Evolutionary conservation across 371 early-diverging fungal genomes (phyloP).

Genomic region (Paraphysoderma sedebokerense): DNA sequence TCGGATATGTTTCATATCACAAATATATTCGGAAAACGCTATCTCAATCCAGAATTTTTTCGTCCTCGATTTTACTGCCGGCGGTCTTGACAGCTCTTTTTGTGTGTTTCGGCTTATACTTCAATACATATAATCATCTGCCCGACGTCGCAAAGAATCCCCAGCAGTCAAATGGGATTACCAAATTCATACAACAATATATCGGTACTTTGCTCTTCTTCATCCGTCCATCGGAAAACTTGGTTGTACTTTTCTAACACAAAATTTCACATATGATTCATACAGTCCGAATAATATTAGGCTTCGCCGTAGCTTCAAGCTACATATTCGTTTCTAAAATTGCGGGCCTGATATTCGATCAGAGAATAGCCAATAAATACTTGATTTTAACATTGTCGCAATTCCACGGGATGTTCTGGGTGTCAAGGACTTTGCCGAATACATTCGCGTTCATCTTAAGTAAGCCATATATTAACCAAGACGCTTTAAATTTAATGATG

Average conservation of each 20-base stretch:
- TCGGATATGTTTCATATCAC: too few relatives aligned
- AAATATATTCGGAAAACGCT: too few relatives aligned
- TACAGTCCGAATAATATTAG: conserved; percentile 31
- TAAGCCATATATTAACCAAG: conserved; percentile 1
- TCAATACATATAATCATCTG: too few relatives aligned
- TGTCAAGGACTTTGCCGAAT: conserved; percentile 70
- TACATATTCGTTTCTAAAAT: background rate
- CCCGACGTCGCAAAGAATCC: background rate
- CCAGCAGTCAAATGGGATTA: background rate
- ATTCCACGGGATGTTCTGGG: conserved; percentile 80
- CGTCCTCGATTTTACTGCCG: too few relatives aligned
- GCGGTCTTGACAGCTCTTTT: too few relatives aligned
- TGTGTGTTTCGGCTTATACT: too few relatives aligned
- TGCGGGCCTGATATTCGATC: background rate
- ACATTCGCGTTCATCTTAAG: conserved; percentile 58
- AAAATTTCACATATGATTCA: conserved; percentile 9
- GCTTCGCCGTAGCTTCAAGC: conserved; percentile 14
- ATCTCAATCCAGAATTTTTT: too few relatives aligned
- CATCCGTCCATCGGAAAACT: conserved; percentile 11
- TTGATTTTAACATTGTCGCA: conserved; percentile 44
- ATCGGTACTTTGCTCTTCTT: conserved; percentile 1
- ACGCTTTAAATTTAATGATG: background rate
- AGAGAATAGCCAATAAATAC: conserved; percentile 21
- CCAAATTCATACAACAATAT: background rate
- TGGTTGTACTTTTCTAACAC: too few relatives aligned